Evolutionary conservation across 345 rosid genomes (phyloP).

Genomic region (Arabidopsis arenosa): DNA sequence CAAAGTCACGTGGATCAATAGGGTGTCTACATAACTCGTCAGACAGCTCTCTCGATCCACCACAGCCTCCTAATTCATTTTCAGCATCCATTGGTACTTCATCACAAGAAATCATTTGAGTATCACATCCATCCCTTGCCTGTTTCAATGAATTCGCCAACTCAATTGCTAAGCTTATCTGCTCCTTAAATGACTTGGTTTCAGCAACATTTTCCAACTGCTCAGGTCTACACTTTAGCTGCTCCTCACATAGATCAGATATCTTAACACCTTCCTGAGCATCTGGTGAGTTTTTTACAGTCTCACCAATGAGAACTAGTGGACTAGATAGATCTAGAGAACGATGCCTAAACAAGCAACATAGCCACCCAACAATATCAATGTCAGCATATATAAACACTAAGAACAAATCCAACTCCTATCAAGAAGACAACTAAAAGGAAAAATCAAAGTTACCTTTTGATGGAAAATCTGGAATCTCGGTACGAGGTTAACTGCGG

Average conservation of each 20-base stretch:
- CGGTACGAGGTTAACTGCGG: conserved; percentile 49
- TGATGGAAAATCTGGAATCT: conserved; percentile 52
- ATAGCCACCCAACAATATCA: conserved; percentile 17
- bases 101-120: conserved; percentile 44
- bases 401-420: background rate
- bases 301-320: conserved; percentile 30
- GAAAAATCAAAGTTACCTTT: conserved; percentile 45
- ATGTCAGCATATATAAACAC: background rate
- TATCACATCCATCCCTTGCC: conserved; percentile 40
- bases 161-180: conserved; percentile 45
- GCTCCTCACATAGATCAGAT: conserved; percentile 34
- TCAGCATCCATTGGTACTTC: conserved; percentile 27
- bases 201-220: conserved; percentile 35
- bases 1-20: conserved; percentile 27
- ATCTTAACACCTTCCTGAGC: conserved; percentile 38
- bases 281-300: conserved; percentile 35
- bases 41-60: conserved; percentile 25
- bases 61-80: conserved; percentile 10
- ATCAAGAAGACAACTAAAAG: background rate
- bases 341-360: conserved; percentile 45
- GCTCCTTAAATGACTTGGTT: conserved; percentile 40
- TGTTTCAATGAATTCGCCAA: conserved; percentile 44
- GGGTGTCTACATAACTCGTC: conserved; percentile 32
- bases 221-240: conserved; percentile 35
- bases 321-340: conserved; percentile 47